A percentile compares a stretch with the other conserved stretches of the same genome.
These are phyloP conservation scores for Ceratocystis diversiconidia DNA, from an alignment of 2,329 filamentous ascomycete species.

Conservation along the genomic window DNA sequence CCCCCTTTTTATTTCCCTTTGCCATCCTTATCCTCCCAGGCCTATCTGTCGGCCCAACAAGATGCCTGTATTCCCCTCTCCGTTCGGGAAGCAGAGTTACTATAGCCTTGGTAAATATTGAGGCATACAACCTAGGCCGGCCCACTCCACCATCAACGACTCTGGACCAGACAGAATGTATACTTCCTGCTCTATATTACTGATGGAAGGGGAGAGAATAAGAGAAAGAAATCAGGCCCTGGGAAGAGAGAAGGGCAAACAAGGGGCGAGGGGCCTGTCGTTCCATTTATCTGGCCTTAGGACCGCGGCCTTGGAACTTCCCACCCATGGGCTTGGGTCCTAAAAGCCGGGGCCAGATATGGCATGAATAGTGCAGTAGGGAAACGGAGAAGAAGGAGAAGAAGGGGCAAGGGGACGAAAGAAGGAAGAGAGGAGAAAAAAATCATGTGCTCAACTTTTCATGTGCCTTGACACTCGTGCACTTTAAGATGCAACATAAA, in stretches of 20 bases:
- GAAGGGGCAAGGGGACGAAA: background rate
- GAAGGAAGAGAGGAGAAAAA: background rate
- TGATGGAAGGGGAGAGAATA: background rate
- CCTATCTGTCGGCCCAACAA: no score
- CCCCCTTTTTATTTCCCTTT: background rate
- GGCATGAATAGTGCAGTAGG: background rate
- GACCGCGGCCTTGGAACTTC: slow-evolving; percentile 6
- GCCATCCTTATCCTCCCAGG: background rate
- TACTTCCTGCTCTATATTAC: background rate
- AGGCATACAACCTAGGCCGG: no score
- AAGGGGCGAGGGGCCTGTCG: background rate
- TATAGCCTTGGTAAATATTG: no score
- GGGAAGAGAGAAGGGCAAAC: background rate
- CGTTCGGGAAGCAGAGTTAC: no score
- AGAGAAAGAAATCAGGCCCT: background rate
- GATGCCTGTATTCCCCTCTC: no score
- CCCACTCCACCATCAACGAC: no score
- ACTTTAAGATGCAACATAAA: background rate
- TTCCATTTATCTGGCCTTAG: slow-evolving; percentile 1
- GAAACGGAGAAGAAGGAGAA: background rate
- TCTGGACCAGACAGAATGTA: no score
- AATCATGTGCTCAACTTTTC: background rate
- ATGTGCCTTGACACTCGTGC: background rate
- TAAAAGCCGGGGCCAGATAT: background rate
- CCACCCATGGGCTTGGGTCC: slow-evolving; percentile 4